Percentiles rank a stretch among this genome's conserved stretches.
phyloP scores from a whole-genome alignment of 495 filamentous ascomycete genomes.

The Aspergillus bridgeri region DNA sequence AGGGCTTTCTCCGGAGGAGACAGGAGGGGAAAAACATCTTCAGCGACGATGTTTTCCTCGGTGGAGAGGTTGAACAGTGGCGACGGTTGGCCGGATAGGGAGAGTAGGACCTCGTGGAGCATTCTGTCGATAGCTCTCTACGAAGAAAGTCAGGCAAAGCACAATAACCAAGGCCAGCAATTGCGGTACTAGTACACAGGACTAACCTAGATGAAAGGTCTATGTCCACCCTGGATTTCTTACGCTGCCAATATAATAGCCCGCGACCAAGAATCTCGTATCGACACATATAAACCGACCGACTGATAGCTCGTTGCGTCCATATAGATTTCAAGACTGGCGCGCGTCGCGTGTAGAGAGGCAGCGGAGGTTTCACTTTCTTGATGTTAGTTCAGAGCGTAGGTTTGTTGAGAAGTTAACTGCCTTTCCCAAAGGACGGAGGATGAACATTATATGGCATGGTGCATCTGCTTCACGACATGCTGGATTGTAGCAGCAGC shows the following conservation, averaged over 20 bases:
- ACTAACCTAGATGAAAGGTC: constrained; percentile 24
- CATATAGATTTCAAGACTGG: neutral
- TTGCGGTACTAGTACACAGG: neutral
- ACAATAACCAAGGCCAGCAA: neutral
- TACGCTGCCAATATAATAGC: constrained; percentile 44
- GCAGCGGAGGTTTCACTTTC: no score
- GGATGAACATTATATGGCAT: neutral
- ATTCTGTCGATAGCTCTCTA: constrained; percentile 53
- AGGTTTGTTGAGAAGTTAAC: neutral
- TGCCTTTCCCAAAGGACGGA: neutral
- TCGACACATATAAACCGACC: constrained; percentile 45
- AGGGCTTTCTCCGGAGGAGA: constrained; percentile 80
- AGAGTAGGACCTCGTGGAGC: constrained; percentile 96
- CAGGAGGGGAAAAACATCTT: constrained; percentile 50
- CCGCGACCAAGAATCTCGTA: constrained; percentile 47
- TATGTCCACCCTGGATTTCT: constrained; percentile 20
- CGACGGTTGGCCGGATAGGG: constrained; percentile 89
- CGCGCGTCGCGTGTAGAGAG: constrained; percentile 3
- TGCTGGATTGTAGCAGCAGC: neutral
- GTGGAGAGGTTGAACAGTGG: constrained; percentile 62
- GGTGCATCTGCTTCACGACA: neutral
- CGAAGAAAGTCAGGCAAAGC: constrained; percentile 6
- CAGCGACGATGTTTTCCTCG: constrained; percentile 35
- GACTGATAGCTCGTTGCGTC: neutral
- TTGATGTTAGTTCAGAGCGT: neutral